Conservation (phyloP, 371 early-diverging fungal species). For the Mortierella sp. region DNA sequence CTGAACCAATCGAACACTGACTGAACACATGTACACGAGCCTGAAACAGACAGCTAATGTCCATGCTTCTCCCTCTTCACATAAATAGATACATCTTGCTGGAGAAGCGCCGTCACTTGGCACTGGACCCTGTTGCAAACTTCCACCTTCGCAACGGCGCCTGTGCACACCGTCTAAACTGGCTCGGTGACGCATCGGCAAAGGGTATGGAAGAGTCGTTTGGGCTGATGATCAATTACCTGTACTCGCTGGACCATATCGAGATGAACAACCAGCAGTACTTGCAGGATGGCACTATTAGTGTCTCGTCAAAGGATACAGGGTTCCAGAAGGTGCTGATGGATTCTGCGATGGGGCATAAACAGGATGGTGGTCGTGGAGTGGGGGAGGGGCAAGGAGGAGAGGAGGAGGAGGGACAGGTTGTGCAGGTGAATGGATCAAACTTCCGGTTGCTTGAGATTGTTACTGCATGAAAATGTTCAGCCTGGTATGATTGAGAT, state of each 20-base stretch:
- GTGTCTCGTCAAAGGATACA: conserved; percentile 55
- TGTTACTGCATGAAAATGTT: conserved; percentile 25
- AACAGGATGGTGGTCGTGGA: background rate
- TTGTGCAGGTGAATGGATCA: conserved; percentile 29
- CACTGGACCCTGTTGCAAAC: conserved; percentile 90
- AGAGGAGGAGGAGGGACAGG: conserved; percentile 15
- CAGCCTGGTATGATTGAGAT: background rate
- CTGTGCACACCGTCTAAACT: conserved; percentile 84
- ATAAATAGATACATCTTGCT: conserved; percentile 66
- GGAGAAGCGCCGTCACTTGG: conserved; percentile 72
- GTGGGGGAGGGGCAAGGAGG: background rate
- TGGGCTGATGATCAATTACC: conserved; percentile 93
- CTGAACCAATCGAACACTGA: background rate
- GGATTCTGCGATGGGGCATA: background rate
- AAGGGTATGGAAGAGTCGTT: conserved; percentile 84
- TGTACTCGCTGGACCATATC: conserved; percentile 75
- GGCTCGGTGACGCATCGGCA: conserved; percentile 83
- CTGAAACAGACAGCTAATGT: background rate
- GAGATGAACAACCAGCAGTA: conserved; percentile 84
- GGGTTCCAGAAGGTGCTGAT: conserved; percentile 20
- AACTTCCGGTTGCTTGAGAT: conserved; percentile 37
- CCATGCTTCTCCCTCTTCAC: too few relatives aligned
- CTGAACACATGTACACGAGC: background rate
- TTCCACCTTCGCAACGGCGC: conserved; percentile 95
- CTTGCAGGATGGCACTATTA: conserved; percentile 74